Evolutionary conservation across 2,329 filamentous ascomycete species (phyloP).

Genomic region (Cryphonectria parasitica): DNA sequence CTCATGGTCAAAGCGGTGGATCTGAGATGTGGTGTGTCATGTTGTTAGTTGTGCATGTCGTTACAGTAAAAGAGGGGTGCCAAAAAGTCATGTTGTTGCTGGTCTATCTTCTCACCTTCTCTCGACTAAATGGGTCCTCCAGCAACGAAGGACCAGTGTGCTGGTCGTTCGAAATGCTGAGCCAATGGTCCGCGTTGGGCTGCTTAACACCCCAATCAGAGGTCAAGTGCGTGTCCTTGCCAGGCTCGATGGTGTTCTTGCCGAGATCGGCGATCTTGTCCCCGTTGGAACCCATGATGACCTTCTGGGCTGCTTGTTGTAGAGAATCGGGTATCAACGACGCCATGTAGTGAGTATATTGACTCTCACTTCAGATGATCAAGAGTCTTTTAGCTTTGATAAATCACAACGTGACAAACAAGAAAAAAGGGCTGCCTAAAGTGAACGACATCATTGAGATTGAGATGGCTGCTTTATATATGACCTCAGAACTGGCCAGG

Average conservation of each 20-base stretch:
- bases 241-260: conserved; percentile 60
- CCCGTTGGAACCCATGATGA: conserved; percentile 45
- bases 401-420: no score
- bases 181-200: conserved; percentile 76
- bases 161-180: conserved; percentile 65
- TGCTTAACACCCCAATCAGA: conserved; percentile 79
- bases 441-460: not conserved
- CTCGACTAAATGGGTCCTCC: conserved; percentile 72
- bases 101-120: conserved; percentile 59
- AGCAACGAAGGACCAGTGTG: conserved; percentile 69
- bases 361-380: not conserved
- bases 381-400: not conserved
- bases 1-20: conserved; percentile 73
- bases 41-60: not conserved
- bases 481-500: not conserved
- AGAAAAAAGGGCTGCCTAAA: not conserved
- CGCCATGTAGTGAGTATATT: conserved; percentile 13
- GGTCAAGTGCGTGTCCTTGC: conserved; percentile 65
- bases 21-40: conserved; percentile 45
- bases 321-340: conserved; percentile 37
- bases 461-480: not conserved
- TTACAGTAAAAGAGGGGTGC: no score
- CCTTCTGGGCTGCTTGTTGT: conserved; percentile 41
- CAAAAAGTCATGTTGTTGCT: no score
- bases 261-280: conserved; percentile 67